Evolutionary conservation across 2,329 filamentous ascomycete species (phyloP).

Genomic region (Paraphoma sp.): DNA sequence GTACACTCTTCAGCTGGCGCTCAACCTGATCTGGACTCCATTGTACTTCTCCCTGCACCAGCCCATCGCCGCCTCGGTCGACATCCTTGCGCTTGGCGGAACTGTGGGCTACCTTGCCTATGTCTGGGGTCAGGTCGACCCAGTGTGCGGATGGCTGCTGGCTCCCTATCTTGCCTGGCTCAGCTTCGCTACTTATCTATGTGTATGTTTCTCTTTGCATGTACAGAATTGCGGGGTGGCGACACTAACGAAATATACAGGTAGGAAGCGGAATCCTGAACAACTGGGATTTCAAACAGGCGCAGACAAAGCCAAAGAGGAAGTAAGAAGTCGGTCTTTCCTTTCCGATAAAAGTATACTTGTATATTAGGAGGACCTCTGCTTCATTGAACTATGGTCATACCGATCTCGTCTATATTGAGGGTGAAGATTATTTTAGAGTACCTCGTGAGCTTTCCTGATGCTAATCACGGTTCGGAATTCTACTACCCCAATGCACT

Average conservation of each 20-base stretch:
- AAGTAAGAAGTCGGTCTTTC: background rate
- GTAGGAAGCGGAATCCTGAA: constrained; percentile 48
- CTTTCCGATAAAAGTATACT: background rate
- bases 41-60: constrained; percentile 83
- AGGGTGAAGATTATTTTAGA: no score
- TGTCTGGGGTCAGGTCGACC: constrained; percentile 77
- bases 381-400: no score
- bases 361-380: background rate
- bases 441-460: no score
- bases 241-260: constrained; percentile 15
- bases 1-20: constrained; percentile 82
- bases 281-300: constrained; percentile 46
- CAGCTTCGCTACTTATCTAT: constrained; percentile 85
- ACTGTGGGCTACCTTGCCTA: constrained; percentile 74
- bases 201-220: constrained; percentile 49
- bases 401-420: no score
- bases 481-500: no score
- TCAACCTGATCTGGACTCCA: constrained; percentile 91
- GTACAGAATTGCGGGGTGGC: background rate
- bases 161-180: constrained; percentile 87
- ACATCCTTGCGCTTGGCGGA: constrained; percentile 76
- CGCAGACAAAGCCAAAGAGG: constrained; percentile 38
- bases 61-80: constrained; percentile 75
- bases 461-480: no score
- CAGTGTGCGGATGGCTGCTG: constrained; percentile 74